Conservation (phyloP, 441 rosid genomes). For the Mallotus repandus region DNA sequence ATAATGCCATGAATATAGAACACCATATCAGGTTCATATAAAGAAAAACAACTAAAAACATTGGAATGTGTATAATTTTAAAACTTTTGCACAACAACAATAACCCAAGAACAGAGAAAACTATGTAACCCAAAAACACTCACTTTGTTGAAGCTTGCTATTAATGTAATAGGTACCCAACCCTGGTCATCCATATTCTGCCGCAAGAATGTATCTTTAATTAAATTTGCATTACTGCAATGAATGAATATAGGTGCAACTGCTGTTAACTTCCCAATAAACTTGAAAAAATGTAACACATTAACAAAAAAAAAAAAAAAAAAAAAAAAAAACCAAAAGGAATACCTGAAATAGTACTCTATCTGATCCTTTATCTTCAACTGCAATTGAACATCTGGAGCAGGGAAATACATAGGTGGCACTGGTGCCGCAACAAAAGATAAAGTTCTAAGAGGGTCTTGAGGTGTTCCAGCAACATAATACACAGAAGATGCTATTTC, state of each 20-base stretch:
- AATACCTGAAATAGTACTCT: conserved; percentile 86
- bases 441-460: conserved; percentile 44
- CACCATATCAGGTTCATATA: not conserved
- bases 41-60: no score
- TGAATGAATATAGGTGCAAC: conserved; percentile 27
- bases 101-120: conserved; percentile 20
- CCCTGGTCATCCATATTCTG: conserved; percentile 89
- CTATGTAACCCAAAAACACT: conserved; percentile 25
- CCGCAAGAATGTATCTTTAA: conserved; percentile 77
- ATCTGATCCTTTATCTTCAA: conserved; percentile 60
- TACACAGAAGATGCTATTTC: conserved; percentile 52
- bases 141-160: conserved; percentile 88
- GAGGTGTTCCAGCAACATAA: conserved; percentile 42
- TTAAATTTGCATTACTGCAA: conserved; percentile 81
- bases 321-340: conserved; percentile 17
- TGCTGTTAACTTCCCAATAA: conserved; percentile 26
- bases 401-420: conserved; percentile 45
- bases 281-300: conserved; percentile 9
- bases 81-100: not conserved
- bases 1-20: not conserved
- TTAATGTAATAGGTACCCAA: conserved; percentile 65
- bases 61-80: no score
- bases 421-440: conserved; percentile 40
- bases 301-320: not conserved
- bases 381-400: conserved; percentile 56